Percentiles rank a stretch among this genome's conserved stretches.
Conservation (phyloP, 805 yeast species). For the Candida ortonii region DNA sequence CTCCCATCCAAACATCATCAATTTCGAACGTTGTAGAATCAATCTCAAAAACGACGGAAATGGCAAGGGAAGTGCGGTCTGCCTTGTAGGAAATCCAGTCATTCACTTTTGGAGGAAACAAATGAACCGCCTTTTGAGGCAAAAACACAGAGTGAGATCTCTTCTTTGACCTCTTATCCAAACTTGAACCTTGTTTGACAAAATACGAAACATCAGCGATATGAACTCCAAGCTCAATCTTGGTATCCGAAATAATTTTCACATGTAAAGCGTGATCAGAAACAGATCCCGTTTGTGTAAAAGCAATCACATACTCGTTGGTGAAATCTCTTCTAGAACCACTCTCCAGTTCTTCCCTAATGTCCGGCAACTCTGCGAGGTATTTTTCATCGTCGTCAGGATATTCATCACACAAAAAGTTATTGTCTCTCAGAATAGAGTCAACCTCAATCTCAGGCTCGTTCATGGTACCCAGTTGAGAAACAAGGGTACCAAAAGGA, state of each 20-base stretch:
- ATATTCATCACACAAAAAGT: slow-evolving; percentile 78
- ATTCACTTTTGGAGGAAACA: slow-evolving; percentile 66
- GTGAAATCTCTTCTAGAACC: slow-evolving; percentile 50
- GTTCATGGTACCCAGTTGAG: slow-evolving; percentile 78
- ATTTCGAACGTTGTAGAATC: slow-evolving; percentile 71
- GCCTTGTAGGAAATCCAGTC: slow-evolving; percentile 59
- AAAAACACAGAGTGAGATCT: slow-evolving; percentile 85
- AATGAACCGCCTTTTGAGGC: slow-evolving; percentile 68
- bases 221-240: slow-evolving; percentile 82
- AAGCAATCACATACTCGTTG: slow-evolving; percentile 61
- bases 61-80: slow-evolving; percentile 57
- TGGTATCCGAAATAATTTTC: slow-evolving; percentile 55
- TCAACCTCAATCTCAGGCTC: slow-evolving; percentile 78
- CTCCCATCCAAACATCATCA: slow-evolving; percentile 74
- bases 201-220: slow-evolving; percentile 74
- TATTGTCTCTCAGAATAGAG: slow-evolving; percentile 84
- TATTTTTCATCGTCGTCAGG: slow-evolving; percentile 40
- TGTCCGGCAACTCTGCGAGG: slow-evolving; percentile 39
- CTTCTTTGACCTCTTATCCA: slow-evolving; percentile 88
- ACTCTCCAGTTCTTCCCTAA: slow-evolving; percentile 31
- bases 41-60: slow-evolving; percentile 78
- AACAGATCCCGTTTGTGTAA: slow-evolving; percentile 53
- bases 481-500: slow-evolving; percentile 92
- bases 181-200: slow-evolving; percentile 65
- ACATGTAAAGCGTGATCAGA: slow-evolving; percentile 83